Evolutionary conservation across 768 basidiomycete species (phyloP), one percentile per base, ranked within the genome.

Genomic region (Nidularia pulvinata): DNA sequence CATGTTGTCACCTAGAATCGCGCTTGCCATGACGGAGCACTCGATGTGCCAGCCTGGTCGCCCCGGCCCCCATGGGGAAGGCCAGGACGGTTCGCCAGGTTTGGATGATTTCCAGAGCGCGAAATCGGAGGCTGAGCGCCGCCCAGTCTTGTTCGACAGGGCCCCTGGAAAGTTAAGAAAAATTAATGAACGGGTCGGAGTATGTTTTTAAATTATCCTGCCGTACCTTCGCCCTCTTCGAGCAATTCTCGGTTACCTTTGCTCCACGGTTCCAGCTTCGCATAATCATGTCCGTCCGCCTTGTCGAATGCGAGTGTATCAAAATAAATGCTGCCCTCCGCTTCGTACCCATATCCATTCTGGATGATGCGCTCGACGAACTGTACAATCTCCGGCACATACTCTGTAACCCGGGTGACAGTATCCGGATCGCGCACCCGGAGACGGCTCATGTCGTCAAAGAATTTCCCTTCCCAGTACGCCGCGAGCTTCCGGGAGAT

Each of bases 41-140:
- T 99, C 96, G 54, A 99, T 98, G 68, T 99, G 96, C 96, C 96
- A 99, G 13, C 96, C 96, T 3, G 96, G 96, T 43, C 96, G 81
- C n/a, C 95, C 95, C 42, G 76, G 76, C 14, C 97, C 97, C 97
- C 97, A 99, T 5, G 93, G 89, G 9, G 95, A 97, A 0, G 88
- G 84, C 96, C 97, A 99, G 3, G 88, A 88, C 2, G 97, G 97
- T 68, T 99, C 97, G 6, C 97, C 97, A 2, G 93, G 85, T 74
- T 95, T 96, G 33, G 93, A 93, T 2, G 91, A 86, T 72, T 99
- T 99, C 97, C 97, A 99, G 10, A 99, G 76, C 4, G 97, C 97
- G 69, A 99, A 99, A 71, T 99, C 97, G 6, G 95, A 80, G 1
- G 86, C 68, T n/a, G 92, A 89, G 51, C 89, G 83, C 62, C 89